phyloP scores from a whole-genome alignment of 2,329 filamentous ascomycete species.

The Uncinocarpus reesii region DNA sequence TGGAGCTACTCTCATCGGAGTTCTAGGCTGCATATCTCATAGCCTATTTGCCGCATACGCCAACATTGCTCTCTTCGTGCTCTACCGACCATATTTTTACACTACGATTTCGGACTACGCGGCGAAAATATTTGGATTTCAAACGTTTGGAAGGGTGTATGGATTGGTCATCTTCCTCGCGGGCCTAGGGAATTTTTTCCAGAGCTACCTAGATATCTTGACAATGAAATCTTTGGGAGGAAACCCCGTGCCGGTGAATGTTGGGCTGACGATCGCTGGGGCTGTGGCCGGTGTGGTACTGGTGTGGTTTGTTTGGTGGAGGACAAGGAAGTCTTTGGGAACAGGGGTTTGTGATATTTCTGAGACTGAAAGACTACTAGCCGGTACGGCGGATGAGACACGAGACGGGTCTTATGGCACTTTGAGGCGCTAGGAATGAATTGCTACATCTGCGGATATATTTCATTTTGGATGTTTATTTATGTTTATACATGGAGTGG shows the following conservation, averaged over 20 bases:
- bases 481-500: no score
- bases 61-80: conserved; percentile 72
- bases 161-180: conserved; percentile 79
- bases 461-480: no score
- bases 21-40: conserved; percentile 63
- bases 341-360: neutral
- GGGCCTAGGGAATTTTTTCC: conserved; percentile 71
- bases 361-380: conserved; percentile 9
- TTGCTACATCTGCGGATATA: neutral
- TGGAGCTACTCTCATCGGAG: conserved; percentile 62
- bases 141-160: conserved; percentile 85
- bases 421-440: neutral
- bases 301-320: conserved; percentile 53
- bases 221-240: conserved; percentile 61
- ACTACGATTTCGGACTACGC: conserved; percentile 81
- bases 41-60: conserved; percentile 57
- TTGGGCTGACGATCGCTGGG: conserved; percentile 53
- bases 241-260: conserved; percentile 68
- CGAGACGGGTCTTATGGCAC: conserved; percentile 4
- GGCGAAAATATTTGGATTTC: conserved; percentile 86
- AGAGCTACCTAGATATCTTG: conserved; percentile 66
- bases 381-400: neutral
- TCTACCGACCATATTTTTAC: conserved; percentile 84
- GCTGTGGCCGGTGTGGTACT: conserved; percentile 55
- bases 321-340: conserved; percentile 23